Conservation (phyloP, 306 rosid species). For the Echinosophora koreensis region DNA sequence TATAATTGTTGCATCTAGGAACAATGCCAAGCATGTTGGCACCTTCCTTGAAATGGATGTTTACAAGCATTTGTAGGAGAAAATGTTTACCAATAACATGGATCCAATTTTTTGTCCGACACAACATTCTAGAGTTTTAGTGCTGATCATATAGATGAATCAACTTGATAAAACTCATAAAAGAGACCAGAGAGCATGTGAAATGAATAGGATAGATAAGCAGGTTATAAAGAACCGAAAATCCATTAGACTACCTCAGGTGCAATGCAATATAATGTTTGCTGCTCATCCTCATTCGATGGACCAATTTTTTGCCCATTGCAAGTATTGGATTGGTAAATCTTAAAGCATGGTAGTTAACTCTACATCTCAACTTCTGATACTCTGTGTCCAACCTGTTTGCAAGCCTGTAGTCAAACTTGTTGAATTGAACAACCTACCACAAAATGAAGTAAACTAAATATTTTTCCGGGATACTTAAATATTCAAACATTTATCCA, state of each 20-base stretch:
- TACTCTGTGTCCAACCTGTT: conserved; percentile 86
- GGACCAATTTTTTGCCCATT: conserved; percentile 86
- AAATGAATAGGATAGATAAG: too few species aligned
- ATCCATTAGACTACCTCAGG: too few species aligned
- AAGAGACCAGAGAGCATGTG: too few species aligned
- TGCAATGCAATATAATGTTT: conserved; percentile 81
- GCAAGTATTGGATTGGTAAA: conserved; percentile 72
- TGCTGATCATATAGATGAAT: conserved; percentile 20
- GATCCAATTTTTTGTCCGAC: background rate
- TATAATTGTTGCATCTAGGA: too few species aligned
- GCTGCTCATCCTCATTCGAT: conserved; percentile 83
- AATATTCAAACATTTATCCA: conserved; percentile 33
- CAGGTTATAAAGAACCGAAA: too few species aligned
- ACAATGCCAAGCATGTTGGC: too few species aligned
- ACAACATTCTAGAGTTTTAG: conserved; percentile 17
- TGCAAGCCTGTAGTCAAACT: conserved; percentile 98
- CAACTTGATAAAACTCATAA: conserved; percentile 37
- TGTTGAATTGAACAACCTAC: conserved; percentile 95
- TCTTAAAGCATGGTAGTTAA: conserved; percentile 91
- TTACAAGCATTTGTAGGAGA: too few species aligned
- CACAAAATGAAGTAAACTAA: conserved; percentile 49
- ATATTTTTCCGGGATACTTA: conserved; percentile 36
- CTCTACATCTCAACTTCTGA: conserved; percentile 97
- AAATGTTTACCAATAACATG: too few species aligned
- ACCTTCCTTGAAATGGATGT: too few species aligned